A percentile compares a stretch with the other conserved stretches of the same genome.
Conservation (phyloP, 768 basidiomycete genomes). For the Brasilioporus rufonigricans region DNA sequence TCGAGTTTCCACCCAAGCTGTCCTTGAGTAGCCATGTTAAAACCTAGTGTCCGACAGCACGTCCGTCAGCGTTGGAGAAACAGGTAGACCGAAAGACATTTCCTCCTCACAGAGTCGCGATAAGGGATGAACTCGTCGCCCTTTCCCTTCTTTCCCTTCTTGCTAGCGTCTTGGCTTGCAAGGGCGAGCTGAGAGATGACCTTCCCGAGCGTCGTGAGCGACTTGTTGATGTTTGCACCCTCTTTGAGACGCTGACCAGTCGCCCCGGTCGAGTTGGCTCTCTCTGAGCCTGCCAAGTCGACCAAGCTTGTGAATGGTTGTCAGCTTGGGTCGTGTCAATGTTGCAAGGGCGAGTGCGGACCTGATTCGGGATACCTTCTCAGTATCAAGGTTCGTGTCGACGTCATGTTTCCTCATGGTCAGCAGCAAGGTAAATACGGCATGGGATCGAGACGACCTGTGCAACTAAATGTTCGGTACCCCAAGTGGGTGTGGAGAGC, state of each 20-base stretch:
- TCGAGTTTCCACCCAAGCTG: constrained; percentile 93
- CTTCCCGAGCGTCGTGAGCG: constrained; percentile 94
- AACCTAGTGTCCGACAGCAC: constrained; percentile 48
- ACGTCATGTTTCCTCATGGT: constrained; percentile 89
- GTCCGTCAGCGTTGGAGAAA: constrained; percentile 6
- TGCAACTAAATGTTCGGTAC: constrained; percentile 7
- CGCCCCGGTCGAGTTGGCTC: constrained; percentile 96
- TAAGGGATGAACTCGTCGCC: constrained; percentile 94
- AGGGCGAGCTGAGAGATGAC: constrained; percentile 89
- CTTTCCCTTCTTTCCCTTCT: constrained; percentile 88
- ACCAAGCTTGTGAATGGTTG: constrained; percentile 59
- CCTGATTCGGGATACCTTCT: constrained; percentile 99
- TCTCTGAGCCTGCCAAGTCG: constrained; percentile 94
- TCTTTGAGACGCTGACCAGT: constrained; percentile 96
- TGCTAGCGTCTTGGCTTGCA: constrained; percentile 54
- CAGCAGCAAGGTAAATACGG: constrained; percentile 93
- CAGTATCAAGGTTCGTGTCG: constrained; percentile 85
- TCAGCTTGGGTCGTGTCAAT: constrained; percentile 8
- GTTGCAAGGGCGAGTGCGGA: constrained; percentile 30
- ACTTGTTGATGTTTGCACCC: constrained; percentile 98
- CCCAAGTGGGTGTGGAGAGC: background rate
- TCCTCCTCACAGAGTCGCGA: constrained; percentile 80
- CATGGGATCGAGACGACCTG: constrained; percentile 95
- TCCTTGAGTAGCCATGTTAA: constrained; percentile 98
- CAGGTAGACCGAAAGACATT: background rate